Percentiles rank a stretch among this genome's conserved stretches.
Evolutionary conservation across 2,329 filamentous ascomycete species (phyloP).

Genomic region (Fusarium guadeloupense): DNA sequence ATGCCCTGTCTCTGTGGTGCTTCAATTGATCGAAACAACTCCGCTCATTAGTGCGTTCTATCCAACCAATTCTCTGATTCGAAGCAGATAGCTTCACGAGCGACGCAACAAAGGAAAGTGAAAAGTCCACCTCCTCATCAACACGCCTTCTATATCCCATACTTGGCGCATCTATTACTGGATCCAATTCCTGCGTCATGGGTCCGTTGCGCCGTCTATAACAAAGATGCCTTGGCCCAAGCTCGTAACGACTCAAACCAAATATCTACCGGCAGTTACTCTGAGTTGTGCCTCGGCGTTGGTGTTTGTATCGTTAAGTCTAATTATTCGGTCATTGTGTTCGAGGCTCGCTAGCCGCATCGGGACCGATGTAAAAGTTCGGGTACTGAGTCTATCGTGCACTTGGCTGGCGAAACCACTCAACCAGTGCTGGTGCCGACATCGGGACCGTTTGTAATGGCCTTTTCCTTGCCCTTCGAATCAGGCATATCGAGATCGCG

Average conservation of each 20-base stretch:
- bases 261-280: slow-evolving; percentile 14
- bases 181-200: slow-evolving; percentile 1
- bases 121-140: slow-evolving; percentile 30
- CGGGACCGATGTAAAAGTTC: slow-evolving; percentile 1
- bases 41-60: slow-evolving; percentile 31
- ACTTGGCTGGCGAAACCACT: slow-evolving; percentile 10
- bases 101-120: slow-evolving; percentile 32
- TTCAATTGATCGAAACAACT: slow-evolving; percentile 40
- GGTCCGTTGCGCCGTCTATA: slow-evolving; percentile 22
- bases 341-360: slow-evolving; percentile 8
- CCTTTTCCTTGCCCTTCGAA: slow-evolving; percentile 41
- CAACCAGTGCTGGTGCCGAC: slow-evolving; percentile 44
- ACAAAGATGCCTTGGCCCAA: slow-evolving; percentile 18
- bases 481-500: slow-evolving; percentile 54
- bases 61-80: slow-evolving; percentile 27
- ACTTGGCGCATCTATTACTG: slow-evolving; percentile 14
- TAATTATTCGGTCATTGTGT: slow-evolving; percentile 5
- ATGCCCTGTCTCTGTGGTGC: slow-evolving; percentile 31
- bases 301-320: slow-evolving; percentile 13
- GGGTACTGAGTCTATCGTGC: slow-evolving; percentile 14
- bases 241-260: slow-evolving; percentile 15
- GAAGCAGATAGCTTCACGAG: slow-evolving; percentile 29
- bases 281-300: slow-evolving; percentile 14
- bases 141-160: slow-evolving; percentile 20
- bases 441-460: slow-evolving; percentile 10